Evolutionary conservation across 192 early-diverging fungal genomes (phyloP).

Genomic region (Coemansia asiatica): DNA sequence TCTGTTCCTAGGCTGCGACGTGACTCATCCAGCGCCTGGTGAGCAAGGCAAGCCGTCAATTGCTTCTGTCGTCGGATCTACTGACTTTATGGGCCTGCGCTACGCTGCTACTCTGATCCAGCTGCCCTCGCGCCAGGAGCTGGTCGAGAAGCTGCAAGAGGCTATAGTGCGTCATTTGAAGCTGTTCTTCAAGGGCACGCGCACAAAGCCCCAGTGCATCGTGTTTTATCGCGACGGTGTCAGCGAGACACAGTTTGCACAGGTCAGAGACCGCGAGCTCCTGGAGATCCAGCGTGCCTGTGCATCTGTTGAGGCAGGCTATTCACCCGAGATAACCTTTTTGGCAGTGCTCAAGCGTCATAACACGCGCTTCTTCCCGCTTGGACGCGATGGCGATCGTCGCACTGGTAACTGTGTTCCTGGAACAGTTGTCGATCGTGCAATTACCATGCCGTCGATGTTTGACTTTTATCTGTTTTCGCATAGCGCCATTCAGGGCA

Average conservation of each 20-base stretch:
- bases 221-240: constrained; percentile 91
- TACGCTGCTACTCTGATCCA: constrained; percentile 66
- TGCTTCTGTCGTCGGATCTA: constrained; percentile 73
- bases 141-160: constrained; percentile 65
- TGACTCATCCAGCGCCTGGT: constrained; percentile 81
- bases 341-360: constrained; percentile 79
- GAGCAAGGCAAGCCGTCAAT: constrained; percentile 68
- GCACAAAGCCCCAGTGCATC: constrained; percentile 68
- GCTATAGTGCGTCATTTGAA: constrained; percentile 66
- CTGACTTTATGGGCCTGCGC: constrained; percentile 63
- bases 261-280: constrained; percentile 76
- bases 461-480: constrained; percentile 89
- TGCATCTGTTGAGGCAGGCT: constrained; percentile 61
- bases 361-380: constrained; percentile 75
- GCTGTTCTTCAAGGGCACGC: constrained; percentile 61
- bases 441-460: constrained; percentile 74
- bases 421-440: constrained; percentile 77
- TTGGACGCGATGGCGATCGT: constrained; percentile 63
- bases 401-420: constrained; percentile 75
- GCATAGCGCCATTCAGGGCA: constrained; percentile 90
- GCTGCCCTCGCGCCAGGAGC: constrained; percentile 69
- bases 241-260: constrained; percentile 81
- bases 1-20: constrained; percentile 87
- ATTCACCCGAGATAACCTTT: constrained; percentile 78
- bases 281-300: constrained; percentile 68